Percentiles rank a stretch among this genome's conserved stretches.
These are phyloP conservation scores for Macrocybe gigantea DNA, from an alignment of 768 basidiomycete species.

Conservation along the genomic window DNA sequence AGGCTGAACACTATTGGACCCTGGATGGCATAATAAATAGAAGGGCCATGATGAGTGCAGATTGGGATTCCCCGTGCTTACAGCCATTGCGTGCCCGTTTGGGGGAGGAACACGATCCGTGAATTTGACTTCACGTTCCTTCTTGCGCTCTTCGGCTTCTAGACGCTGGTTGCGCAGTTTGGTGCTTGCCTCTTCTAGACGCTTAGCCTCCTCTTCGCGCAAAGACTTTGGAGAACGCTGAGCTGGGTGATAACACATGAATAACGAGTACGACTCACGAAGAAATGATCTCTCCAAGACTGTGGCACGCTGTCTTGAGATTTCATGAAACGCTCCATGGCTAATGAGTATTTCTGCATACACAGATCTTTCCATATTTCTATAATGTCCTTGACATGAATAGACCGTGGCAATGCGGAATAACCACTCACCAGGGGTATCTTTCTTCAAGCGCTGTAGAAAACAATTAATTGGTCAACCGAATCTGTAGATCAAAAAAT, in stretches of 20 bases:
- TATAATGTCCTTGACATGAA: constrained; percentile 17
- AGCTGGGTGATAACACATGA: not conserved
- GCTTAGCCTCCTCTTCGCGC: constrained; percentile 52
- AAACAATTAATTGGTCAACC: constrained; percentile 1
- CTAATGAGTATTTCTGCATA: constrained; percentile 32
- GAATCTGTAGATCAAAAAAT: constrained; percentile 6
- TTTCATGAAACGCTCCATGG: constrained; percentile 36
- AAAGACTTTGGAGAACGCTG: constrained; percentile 33
- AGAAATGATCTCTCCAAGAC: constrained; percentile 67
- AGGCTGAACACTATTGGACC: constrained; percentile 35
- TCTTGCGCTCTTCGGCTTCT: constrained; percentile 71
- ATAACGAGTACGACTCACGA: constrained; percentile 35
- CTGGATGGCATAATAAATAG: constrained; percentile 12
- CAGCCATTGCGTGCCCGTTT: constrained; percentile 48
- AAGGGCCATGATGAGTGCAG: too few relatives aligned
- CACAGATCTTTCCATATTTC: constrained; percentile 68
- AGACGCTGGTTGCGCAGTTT: constrained; percentile 62
- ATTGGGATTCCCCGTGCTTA: too few relatives aligned
- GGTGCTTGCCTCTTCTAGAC: constrained; percentile 56
- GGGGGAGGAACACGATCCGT: constrained; percentile 64
- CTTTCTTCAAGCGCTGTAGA: constrained; percentile 43
- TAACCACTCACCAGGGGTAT: constrained; percentile 43
- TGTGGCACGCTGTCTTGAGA: constrained; percentile 36
- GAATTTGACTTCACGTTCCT: constrained; percentile 68
- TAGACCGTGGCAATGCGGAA: constrained; percentile 8